Percentiles rank a stretch among this genome's conserved stretches.
Evolutionary conservation across 176 grass and related monocot species (phyloP).

Genomic region (Phyllostachys edulis): DNA sequence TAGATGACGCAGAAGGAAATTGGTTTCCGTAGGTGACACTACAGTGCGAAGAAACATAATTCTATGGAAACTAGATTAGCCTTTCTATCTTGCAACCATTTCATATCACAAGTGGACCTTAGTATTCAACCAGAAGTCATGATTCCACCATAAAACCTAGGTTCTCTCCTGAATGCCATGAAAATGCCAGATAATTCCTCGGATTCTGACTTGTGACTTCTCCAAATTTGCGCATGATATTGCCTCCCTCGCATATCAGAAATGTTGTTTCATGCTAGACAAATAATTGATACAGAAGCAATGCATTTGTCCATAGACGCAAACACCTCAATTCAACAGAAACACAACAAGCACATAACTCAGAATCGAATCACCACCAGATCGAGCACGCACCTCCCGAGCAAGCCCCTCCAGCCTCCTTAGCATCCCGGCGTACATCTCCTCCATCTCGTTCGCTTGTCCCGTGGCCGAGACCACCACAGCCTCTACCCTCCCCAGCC

Average conservation of each 20-base stretch:
- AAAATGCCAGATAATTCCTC: constrained; percentile 2
- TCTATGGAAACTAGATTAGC: not conserved
- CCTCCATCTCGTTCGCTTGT: constrained; percentile 33
- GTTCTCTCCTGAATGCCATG: not conserved
- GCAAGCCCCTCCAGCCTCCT: constrained; percentile 43
- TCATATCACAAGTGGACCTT: not conserved
- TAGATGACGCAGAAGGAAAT: not conserved
- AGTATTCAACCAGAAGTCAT: not conserved
- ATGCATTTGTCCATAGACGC: not conserved
- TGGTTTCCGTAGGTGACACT: not conserved
- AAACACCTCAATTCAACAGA: constrained; percentile 1
- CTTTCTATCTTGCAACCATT: constrained; percentile 24
- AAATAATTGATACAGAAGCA: not conserved
- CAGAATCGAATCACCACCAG: constrained; percentile 33
- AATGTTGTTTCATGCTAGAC: not conserved
- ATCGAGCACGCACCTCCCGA: constrained; percentile 26
- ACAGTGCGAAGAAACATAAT: not conserved
- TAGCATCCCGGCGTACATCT: constrained; percentile 46
- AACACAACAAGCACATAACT: not conserved
- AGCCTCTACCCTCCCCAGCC: constrained; percentile 14
- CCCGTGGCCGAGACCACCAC: constrained; percentile 14
- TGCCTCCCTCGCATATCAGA: not conserved
- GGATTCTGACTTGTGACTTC: not conserved
- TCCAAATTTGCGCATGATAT: not conserved
- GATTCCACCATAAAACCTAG: not conserved